Conservation (phyloP, 2,329 filamentous ascomycete species). For the Exophiala bonariae region DNA sequence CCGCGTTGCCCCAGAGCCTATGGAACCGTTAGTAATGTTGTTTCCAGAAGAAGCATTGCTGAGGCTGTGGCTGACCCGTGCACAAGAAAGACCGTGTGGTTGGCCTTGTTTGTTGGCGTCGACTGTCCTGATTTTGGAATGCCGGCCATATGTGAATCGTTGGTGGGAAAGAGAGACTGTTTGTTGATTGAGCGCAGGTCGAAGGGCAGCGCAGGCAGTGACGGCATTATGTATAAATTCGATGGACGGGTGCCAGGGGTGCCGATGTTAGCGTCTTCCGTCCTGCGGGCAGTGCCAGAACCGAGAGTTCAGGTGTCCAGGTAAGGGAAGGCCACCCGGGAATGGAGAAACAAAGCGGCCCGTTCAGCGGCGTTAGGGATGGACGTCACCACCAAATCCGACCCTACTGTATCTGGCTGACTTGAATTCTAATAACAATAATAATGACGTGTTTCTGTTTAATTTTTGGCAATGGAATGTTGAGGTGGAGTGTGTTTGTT, state of each 20-base stretch:
- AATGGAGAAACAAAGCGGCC: too few relatives aligned
- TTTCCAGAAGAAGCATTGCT: neutral
- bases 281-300: neutral
- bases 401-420: too few relatives aligned
- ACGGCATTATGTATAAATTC: constrained; percentile 7
- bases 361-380: too few relatives aligned
- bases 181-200: constrained; percentile 30
- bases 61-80: constrained; percentile 52
- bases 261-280: constrained; percentile 2
- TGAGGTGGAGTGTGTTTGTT: too few relatives aligned
- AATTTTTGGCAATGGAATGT: too few relatives aligned
- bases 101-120: constrained; percentile 30
- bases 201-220: constrained; percentile 27
- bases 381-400: too few relatives aligned
- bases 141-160: constrained; percentile 21
- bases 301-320: neutral
- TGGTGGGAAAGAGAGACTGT: constrained; percentile 26
- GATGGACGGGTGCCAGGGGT: neutral
- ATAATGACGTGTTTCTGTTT: too few relatives aligned
- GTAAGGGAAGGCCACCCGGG: too few relatives aligned
- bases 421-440: too few relatives aligned
- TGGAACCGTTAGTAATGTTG: constrained; percentile 12
- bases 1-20: constrained; percentile 59
- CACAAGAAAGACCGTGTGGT: constrained; percentile 62
- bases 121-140: constrained; percentile 14